Evolutionary conservation across 2,329 filamentous ascomycete genomes (phyloP).

Genomic region (Fusarium piperis): DNA sequence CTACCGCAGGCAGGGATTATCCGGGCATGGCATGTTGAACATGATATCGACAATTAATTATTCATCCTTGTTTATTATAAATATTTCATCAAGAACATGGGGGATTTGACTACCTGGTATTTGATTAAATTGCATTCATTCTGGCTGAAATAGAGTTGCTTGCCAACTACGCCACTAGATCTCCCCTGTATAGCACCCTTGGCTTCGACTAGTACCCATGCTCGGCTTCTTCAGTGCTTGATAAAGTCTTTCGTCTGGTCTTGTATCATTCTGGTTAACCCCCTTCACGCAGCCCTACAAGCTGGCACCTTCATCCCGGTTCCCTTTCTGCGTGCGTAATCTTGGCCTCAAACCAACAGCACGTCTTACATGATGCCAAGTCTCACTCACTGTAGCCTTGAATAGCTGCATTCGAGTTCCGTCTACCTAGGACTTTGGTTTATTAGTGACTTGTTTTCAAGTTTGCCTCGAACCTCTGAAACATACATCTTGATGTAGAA

Average conservation of each 20-base stretch:
- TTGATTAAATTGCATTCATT: not conserved
- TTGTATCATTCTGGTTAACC: not conserved
- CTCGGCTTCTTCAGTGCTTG: not conserved
- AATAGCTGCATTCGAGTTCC: not conserved
- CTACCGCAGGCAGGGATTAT: conserved; percentile 34
- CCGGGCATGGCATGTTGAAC: not conserved
- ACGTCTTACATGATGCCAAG: not conserved
- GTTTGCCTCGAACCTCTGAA: not conserved
- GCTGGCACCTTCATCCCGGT: not conserved
- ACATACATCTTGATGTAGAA: not conserved
- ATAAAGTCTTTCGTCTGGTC: not conserved
- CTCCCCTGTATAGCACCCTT: not conserved
- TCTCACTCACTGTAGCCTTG: not conserved
- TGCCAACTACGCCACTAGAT: not conserved
- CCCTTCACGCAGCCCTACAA: not conserved
- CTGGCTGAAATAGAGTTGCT: not conserved
- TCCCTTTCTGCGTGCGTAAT: not conserved
- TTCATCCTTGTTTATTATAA: not conserved
- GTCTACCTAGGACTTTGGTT: not conserved
- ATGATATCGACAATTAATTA: not conserved
- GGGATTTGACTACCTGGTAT: not conserved
- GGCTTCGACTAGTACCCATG: not conserved
- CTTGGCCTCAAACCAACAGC: not conserved
- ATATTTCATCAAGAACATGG: not conserved
- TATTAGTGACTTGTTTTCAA: not conserved